Conservation (phyloP, 2,329 filamentous ascomycete species). For the Nigrospora osmanthi region DNA sequence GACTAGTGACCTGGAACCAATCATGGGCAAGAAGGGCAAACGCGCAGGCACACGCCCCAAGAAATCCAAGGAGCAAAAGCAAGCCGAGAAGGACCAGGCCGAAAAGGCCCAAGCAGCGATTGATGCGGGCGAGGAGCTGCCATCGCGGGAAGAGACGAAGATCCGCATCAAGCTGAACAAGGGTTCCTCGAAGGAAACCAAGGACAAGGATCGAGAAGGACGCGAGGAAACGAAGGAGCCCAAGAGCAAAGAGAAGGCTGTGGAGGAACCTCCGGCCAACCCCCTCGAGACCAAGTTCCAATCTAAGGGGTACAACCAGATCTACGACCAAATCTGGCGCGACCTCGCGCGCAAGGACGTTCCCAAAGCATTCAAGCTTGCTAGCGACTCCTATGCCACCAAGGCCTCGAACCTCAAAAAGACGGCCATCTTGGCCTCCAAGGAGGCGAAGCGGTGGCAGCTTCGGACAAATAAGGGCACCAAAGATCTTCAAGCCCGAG, state of each 20-base stretch:
- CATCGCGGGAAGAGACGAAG: slow-evolving; percentile 50
- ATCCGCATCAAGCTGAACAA: slow-evolving; percentile 58
- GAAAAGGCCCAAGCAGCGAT: slow-evolving; percentile 81
- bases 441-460: slow-evolving; percentile 96
- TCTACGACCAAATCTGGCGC: slow-evolving; percentile 95
- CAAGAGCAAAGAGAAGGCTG: slow-evolving; percentile 32
- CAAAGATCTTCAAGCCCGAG: slow-evolving; percentile 93
- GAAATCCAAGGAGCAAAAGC: slow-evolving; percentile 84
- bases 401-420: slow-evolving; percentile 96
- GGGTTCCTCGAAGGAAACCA: slow-evolving; percentile 29
- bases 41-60: slow-evolving; percentile 64
- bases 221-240: slow-evolving; percentile 15
- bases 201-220: slow-evolving; percentile 27
- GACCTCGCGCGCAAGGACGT: slow-evolving; percentile 92
- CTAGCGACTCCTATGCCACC: slow-evolving; percentile 74
- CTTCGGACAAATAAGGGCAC: slow-evolving; percentile 96
- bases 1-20: slow-evolving; percentile 49
- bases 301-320: slow-evolving; percentile 90
- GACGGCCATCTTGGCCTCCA: slow-evolving; percentile 91
- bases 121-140: slow-evolving; percentile 69
- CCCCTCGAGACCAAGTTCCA: slow-evolving; percentile 60
- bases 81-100: slow-evolving; percentile 73
- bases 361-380: slow-evolving; percentile 84
- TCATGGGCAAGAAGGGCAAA: slow-evolving; percentile 38
- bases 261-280: slow-evolving; percentile 27